Conservation (phyloP, 371 early-diverging fungal species). For the Batkoa obscura region DNA sequence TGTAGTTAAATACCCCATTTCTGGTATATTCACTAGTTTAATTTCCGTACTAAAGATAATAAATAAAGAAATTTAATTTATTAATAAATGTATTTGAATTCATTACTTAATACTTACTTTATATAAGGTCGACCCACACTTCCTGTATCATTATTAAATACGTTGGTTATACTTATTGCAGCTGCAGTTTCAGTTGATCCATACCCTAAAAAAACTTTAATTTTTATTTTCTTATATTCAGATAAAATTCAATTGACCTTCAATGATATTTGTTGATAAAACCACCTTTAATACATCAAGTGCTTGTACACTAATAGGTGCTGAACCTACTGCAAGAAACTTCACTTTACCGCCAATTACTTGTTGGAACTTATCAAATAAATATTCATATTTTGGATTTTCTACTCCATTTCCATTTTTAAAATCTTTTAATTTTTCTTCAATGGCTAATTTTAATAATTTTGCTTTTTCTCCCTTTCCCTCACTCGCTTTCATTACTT, state of each 20-base stretch:
- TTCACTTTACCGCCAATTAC: conserved; percentile 80
- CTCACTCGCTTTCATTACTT: conserved; percentile 41
- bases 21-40: conserved; percentile 82
- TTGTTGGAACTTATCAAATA: conserved; percentile 74
- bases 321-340: conserved; percentile 64
- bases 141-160: neutral
- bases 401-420: conserved; percentile 30
- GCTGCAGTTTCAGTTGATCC: neutral
- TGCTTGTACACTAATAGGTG: conserved; percentile 76
- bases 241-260: conserved; percentile 12
- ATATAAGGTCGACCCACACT: neutral
- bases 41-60: conserved; percentile 23
- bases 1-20: conserved; percentile 60
- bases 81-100: neutral
- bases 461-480: conserved; percentile 32
- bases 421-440: conserved; percentile 32
- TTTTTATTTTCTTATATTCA: conserved; percentile 15
- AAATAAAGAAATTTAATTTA: no score
- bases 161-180: neutral
- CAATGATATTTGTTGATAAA: conserved; percentile 36
- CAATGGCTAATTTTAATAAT: conserved; percentile 43
- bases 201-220: conserved; percentile 10
- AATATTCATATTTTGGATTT: conserved; percentile 75
- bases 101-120: neutral
- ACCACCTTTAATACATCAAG: conserved; percentile 74